These are phyloP conservation scores for Vitis amurensis DNA, from an alignment of 164 flowering plant genomes.

Conservation along the genomic window DNA sequence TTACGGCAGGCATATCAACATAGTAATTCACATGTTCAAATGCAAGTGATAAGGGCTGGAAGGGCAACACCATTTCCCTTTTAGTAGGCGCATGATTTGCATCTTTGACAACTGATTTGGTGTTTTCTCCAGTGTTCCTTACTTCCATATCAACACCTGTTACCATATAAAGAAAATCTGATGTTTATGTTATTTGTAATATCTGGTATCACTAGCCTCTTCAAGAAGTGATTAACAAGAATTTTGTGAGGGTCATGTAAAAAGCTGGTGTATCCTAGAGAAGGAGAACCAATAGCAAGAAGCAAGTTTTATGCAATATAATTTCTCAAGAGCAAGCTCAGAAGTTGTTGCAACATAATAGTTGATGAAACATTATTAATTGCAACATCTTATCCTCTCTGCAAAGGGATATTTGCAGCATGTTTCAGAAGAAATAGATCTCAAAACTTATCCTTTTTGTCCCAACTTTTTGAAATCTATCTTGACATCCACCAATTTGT, in stretches of 20 bases:
- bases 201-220: not conserved
- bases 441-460: too few species aligned
- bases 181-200: not conserved
- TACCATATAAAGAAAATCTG: not conserved
- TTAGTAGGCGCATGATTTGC: constrained; percentile 9
- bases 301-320: not conserved
- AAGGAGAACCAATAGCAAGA: too few species aligned
- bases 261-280: too few species aligned
- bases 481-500: too few species aligned
- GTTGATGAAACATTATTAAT: too few species aligned
- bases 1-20: constrained; percentile 54
- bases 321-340: too few species aligned
- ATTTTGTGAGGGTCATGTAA: too few species aligned
- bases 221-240: not conserved
- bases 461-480: too few species aligned
- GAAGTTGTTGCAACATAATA: too few species aligned
- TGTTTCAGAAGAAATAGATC: too few species aligned
- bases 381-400: too few species aligned
- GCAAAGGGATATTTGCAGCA: too few species aligned
- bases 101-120: constrained; percentile 5
- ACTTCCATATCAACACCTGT: constrained; percentile 29
- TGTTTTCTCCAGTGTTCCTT: constrained; percentile 15
- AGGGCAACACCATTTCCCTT: constrained; percentile 59
- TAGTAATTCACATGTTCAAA: constrained; percentile 42
- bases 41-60: constrained; percentile 37